Conservation (phyloP, 2,329 filamentous ascomycete species). For the Eutypa lata region DNA sequence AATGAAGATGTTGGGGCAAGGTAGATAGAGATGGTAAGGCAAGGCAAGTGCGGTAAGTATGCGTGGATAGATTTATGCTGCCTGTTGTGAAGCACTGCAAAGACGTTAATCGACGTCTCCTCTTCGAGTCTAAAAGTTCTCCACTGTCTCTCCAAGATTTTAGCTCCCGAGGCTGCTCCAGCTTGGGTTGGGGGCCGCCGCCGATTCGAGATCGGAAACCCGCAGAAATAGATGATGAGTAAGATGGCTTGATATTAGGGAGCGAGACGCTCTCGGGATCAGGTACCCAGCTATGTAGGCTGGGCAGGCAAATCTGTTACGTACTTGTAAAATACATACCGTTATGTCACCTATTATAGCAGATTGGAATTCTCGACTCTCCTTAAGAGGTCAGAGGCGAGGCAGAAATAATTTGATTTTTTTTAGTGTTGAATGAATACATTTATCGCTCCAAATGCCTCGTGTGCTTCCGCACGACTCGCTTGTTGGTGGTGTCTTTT, state of each 20-base stretch:
- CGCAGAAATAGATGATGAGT: neutral
- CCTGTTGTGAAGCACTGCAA: conserved; percentile 1
- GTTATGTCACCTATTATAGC: no score
- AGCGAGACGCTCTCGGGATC: no score
- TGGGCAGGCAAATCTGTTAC: no score
- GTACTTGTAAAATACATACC: no score
- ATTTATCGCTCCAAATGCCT: neutral
- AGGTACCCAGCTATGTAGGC: no score
- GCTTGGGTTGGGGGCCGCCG: neutral
- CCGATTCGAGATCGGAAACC: neutral
- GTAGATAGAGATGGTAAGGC: neutral
- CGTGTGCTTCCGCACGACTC: neutral
- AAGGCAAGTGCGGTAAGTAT: neutral
- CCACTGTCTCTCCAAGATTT: neutral
- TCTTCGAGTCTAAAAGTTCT: neutral
- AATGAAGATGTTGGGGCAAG: neutral
- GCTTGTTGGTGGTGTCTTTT: neutral
- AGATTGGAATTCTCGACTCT: no score
- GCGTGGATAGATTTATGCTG: neutral
- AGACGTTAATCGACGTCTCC: neutral
- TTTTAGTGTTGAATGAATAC: neutral
- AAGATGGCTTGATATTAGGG: neutral
- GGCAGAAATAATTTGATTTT: neutral
- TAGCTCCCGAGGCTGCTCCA: conserved; percentile 1
- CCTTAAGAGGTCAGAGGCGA: neutral